Conservation (phyloP, 2,329 filamentous ascomycete genomes). For the Helicocarpus griseus region DNA sequence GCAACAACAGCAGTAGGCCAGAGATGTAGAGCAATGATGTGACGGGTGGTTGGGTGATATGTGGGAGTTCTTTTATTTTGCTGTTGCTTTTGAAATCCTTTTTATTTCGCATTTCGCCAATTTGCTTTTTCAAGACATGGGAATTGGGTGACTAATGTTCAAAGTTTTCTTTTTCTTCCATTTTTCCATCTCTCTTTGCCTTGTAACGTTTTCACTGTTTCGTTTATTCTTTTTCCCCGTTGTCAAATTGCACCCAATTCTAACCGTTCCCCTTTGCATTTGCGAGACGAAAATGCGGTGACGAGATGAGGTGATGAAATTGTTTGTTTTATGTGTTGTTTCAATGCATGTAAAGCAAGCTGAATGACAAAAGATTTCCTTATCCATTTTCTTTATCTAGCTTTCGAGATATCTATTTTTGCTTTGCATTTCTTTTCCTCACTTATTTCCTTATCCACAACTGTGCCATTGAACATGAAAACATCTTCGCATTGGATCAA, state of each 20-base stretch:
- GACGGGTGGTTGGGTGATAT: neutral
- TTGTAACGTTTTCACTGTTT: neutral
- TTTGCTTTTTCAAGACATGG: conserved; percentile 1
- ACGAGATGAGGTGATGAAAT: neutral
- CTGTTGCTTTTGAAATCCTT: neutral
- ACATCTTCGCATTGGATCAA: too few relatives aligned
- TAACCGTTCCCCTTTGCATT: neutral
- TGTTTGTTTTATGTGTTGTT: neutral
- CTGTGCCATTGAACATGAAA: too few relatives aligned
- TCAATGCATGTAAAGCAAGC: neutral
- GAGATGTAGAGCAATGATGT: neutral
- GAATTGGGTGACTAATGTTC: conserved; percentile 1
- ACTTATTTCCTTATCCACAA: too few relatives aligned
- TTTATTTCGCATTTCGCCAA: neutral
- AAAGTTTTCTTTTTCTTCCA: neutral
- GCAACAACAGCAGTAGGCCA: conserved; percentile 5
- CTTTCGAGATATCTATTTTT: neutral
- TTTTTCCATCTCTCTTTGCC: neutral
- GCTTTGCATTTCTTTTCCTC: neutral
- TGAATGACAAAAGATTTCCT: neutral
- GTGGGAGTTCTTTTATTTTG: neutral
- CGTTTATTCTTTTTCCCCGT: neutral
- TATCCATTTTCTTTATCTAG: neutral
- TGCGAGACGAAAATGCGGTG: neutral
- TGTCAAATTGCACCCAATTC: neutral